Evolutionary conservation across 352 stramenopile species (phyloP), one percentile per base, ranked within the genome.

Genomic region (Lagenidium giganteum): DNA sequence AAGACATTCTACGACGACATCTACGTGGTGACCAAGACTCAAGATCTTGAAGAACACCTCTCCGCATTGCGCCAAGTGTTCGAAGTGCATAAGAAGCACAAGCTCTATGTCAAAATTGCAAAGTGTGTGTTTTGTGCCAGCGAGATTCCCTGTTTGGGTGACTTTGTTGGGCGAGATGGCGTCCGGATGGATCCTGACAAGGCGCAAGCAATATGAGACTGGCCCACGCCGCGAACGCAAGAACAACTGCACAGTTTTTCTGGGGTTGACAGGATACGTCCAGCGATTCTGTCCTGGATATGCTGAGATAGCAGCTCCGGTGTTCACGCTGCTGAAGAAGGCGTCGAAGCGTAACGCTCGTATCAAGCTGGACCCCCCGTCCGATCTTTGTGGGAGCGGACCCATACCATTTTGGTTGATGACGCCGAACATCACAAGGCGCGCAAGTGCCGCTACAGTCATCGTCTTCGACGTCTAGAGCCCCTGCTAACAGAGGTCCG

Each of bases 131-230:
- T 67, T 32, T 47, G 39, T 22, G 27, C 25, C 3, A 13, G 12
- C 2, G 57, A 64, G 20, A 66, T 70, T 27, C 55, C 61, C n/a
- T 48, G 51, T 25, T 39, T 71, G 0, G 61, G 49, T 2, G 51
- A 69, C 17, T 69, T 47, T 24, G 18, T 66, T 29, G 44, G 51
- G 2, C 20, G 39, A 4, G 12, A 54, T 16, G 51, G 45, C 2
- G 17, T 56, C n/a, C 37, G 42, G 12, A 47, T 53, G 18, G 51
- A 57, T 31, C 45, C 43, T 3, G 32, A 47, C 16, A 66, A 66
- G 42, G 23, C 53, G 3, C 2, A 6, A 1, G 20, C 14, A 9
- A 54, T 57, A 18, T 7, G 18, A 2, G 34, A 42, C 3, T 66
- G 51, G 56, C 43, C 36, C 13, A 3, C 42, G 11, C 54, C 47